Evolutionary conservation across 2,329 filamentous ascomycete genomes (phyloP), one percentile per base, ranked within the genome.

Genomic region (Knoxdaviesia proteae): DNA sequence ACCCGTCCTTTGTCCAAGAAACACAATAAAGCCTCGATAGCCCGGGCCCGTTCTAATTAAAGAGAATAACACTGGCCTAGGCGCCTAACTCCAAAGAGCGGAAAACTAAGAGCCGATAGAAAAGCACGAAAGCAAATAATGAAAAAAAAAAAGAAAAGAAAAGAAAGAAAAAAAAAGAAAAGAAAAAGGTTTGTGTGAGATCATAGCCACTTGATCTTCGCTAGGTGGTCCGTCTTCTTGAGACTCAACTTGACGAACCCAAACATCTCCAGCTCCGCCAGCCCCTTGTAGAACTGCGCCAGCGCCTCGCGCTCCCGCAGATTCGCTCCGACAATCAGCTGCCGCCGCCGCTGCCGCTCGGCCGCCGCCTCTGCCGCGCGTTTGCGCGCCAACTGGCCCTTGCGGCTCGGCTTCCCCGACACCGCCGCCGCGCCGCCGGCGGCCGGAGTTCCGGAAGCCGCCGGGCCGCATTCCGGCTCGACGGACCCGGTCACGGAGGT

Each of bases 151-250:
- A 8, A 32, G 20, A 38, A 38, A 35, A 10, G 32, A 42, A 39
- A 39, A 38, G 36, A 29, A 37, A 37, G 35, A n/a, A 37, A n/a
- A 6, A n/a, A 37, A 37, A 10, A 37, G 10, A 37, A 37, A 10
- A 37, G 10, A 37, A 37, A 20, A 38, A 11, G 7, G 4, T 11
- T 38, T 38, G 6, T 7, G 9, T 11, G 7, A 30, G 29, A 30
- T 29, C 57, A 73, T 47, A 90, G 62, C 51, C 88, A 90, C 56
- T 81, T 86, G 75, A 86, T 67, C 64, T 94, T 96, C 36, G 84
- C 78, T 50, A 96, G 64, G 60, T 96, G 88, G 56, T 96, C 90
- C 30, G 77, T 74, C 66, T 93, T 94, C 66, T 87, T 94, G 60
- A 80, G 82, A 54, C 80, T 96, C 47, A 71, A 69, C 63, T 90